Evolutionary conservation across 768 basidiomycete genomes (phyloP), one percentile per base, ranked within the genome.

Genomic region (Mycena olivaceomarginata): DNA sequence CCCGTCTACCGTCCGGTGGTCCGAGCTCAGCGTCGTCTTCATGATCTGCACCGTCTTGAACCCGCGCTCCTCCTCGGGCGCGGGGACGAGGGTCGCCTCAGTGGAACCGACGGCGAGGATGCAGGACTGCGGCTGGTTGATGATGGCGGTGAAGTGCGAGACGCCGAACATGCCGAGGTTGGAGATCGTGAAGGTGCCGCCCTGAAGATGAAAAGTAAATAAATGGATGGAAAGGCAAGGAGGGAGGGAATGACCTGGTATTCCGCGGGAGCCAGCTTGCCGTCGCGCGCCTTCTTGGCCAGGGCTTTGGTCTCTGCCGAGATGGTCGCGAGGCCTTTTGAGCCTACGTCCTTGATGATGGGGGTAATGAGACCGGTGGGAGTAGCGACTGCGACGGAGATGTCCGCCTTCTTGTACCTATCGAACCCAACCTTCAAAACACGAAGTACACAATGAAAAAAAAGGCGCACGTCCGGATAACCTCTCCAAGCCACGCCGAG

Each of bases 111-210:
- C 93, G 60, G 98, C 98, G 76, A 99, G 94, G 82, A 99, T 99
- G 87, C 98, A 99, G 63, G 97, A 96, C 86, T 99, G 98, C 37
- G 98, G 98, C 16, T 95, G 93, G 90, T 99, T 99, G 92, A 99
- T 98, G 89, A 99, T 99, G 63, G 98, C 98, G 16, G 98, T 99
- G 87, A 99, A 99, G 87, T 97, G 95, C 71, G 93, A 92, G 82
- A 99, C 92, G 77, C 95, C 98, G 84, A 91, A 98, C 98, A 99
- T 99, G 87, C 98, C 98, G 72, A 99, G 91, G 89, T 99, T 99
- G 75, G 98, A 99, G 85, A 99, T 96, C 59, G 98, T 99, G 89
- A 99, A 99, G 15, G 98, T 96, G 65, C 98, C 98, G 70, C 98
- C 98, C 95, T 97, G 77, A 25, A 65, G 64, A 57, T 31, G 43